Evolutionary conservation across 306 rosid species (phyloP).

Genomic region (Aeschynomene evenia): DNA sequence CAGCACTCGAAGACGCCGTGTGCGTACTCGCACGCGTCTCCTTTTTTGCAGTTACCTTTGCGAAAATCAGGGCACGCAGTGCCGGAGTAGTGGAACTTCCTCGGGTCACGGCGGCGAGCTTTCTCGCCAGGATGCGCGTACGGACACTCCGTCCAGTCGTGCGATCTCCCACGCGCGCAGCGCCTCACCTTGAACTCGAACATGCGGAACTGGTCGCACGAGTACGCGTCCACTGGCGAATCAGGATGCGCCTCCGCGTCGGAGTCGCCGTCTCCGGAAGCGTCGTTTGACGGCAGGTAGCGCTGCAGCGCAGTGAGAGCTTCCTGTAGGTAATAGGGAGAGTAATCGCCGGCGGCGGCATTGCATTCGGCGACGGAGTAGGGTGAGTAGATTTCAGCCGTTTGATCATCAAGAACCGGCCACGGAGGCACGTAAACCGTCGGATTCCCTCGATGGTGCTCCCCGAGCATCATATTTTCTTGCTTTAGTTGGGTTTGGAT

Average conservation of each 20-base stretch:
- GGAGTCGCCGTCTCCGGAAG: conserved; percentile 50
- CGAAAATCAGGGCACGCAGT: conserved; percentile 94
- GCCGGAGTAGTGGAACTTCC: conserved; percentile 86
- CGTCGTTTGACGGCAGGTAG: conserved; percentile 57
- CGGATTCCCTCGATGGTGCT: conserved; percentile 63
- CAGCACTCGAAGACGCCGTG: conserved; percentile 98
- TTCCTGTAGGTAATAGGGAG: conserved; percentile 56
- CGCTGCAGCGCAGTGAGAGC: conserved; percentile 65
- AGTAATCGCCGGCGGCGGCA: conserved; percentile 52
- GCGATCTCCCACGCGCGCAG: conserved; percentile 92
- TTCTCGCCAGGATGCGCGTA: conserved; percentile 98
- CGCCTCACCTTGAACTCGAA: conserved; percentile 86
- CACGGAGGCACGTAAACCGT: conserved; percentile 75
- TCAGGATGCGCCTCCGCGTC: conserved; percentile 51
- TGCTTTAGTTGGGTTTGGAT: not conserved
- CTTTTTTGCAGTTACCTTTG: conserved; percentile 77
- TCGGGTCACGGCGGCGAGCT: conserved; percentile 94
- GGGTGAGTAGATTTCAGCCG: conserved; percentile 47
- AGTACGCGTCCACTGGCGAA: conserved; percentile 75
- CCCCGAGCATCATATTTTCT: conserved; percentile 69
- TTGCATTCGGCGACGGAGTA: conserved; percentile 43
- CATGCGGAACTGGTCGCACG: conserved; percentile 92
- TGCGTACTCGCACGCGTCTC: conserved; percentile 83
- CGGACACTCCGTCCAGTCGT: conserved; percentile 99
- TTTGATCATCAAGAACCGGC: conserved; percentile 53